phyloP scores from a whole-genome alignment of 768 basidiomycete species.

The Xerocomellus dryophilus region DNA sequence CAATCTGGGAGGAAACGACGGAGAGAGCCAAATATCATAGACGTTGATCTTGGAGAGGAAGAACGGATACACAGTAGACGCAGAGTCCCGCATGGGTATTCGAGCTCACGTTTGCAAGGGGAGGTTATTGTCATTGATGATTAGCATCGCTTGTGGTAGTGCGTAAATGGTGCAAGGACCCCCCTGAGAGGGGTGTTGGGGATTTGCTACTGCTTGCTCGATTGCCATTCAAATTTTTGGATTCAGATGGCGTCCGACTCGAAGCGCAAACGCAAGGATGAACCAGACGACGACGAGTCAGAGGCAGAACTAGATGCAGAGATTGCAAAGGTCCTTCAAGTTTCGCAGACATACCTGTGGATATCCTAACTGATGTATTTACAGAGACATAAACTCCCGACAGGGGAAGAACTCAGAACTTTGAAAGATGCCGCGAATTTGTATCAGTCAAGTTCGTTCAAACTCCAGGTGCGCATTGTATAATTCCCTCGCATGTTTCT shows the following conservation, averaged over 20 bases:
- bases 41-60: constrained; percentile 33
- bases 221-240: background rate
- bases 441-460: constrained; percentile 77
- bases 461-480: constrained; percentile 62
- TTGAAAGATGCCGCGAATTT: constrained; percentile 75
- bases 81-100: constrained; percentile 12
- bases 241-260: constrained; percentile 20
- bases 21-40: constrained; percentile 27
- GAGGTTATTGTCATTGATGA: constrained; percentile 49
- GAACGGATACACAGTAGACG: constrained; percentile 21
- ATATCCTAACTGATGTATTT: background rate
- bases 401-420: constrained; percentile 63
- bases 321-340: constrained; percentile 13
- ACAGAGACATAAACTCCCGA: constrained; percentile 49
- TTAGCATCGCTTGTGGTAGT: constrained; percentile 9
- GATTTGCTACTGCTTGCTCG: background rate
- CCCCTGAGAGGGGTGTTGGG: constrained; percentile 11
- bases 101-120: constrained; percentile 16
- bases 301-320: background rate
- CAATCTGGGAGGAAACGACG: constrained; percentile 36
- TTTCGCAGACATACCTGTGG: background rate
- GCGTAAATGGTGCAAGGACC: background rate
- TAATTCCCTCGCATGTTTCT: background rate
- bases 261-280: constrained; percentile 28
- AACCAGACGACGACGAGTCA: background rate